phyloP scores from a whole-genome alignment of 768 basidiomycete genomes.

The Termitomyces sp. region DNA sequence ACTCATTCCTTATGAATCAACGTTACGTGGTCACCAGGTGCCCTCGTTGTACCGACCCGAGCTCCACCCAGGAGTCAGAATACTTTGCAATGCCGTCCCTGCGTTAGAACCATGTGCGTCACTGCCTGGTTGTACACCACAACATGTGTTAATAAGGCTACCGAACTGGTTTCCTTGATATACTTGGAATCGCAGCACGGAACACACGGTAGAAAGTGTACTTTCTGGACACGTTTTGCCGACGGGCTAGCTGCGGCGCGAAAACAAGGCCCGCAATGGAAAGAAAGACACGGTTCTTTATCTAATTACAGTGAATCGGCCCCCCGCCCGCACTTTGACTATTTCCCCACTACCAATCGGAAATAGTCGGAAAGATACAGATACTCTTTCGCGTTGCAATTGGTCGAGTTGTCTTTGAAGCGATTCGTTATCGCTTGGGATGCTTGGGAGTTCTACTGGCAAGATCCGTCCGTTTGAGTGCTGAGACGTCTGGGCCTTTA shows the following conservation, averaged over 20 bases:
- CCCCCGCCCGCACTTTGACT: background rate
- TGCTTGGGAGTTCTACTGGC: background rate
- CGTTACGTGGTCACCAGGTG: conserved; percentile 4
- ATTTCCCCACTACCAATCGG: background rate
- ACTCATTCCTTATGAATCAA: background rate
- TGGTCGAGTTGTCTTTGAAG: background rate
- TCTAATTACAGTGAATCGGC: background rate
- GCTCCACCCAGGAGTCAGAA: background rate
- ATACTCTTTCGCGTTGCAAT: background rate
- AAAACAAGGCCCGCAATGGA: background rate
- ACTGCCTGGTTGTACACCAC: background rate
- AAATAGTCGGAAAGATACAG: background rate
- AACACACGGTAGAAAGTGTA: background rate
- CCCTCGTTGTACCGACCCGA: background rate
- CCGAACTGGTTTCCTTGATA: background rate
- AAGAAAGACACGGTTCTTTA: background rate
- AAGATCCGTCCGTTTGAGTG: conserved; percentile 2
- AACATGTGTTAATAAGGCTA: background rate
- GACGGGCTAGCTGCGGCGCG: background rate
- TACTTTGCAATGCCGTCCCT: background rate
- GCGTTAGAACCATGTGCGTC: background rate
- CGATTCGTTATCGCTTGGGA: background rate
- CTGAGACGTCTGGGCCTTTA: background rate
- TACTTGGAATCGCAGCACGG: background rate
- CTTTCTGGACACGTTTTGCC: background rate